Evolutionary conservation across 352 stramenopile genomes (phyloP).

Genomic region (Pseudoperonospora humuli): DNA sequence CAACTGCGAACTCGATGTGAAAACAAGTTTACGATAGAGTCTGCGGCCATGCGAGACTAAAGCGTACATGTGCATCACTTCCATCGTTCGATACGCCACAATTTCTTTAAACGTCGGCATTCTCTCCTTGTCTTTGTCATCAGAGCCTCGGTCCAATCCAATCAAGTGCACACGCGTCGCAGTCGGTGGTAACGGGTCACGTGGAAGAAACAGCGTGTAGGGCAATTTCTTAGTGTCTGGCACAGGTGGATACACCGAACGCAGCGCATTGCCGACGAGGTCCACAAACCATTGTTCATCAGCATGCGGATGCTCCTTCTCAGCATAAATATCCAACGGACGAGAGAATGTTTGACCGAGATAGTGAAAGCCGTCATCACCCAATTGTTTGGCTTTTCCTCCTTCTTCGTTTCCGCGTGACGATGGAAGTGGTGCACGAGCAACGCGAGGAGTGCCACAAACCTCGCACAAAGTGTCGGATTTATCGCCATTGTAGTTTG

Average conservation of each 20-base stretch:
- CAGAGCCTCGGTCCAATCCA: constrained; percentile 55
- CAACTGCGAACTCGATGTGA: constrained; percentile 93
- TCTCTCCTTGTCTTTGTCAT: constrained; percentile 73
- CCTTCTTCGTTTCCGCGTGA: constrained; percentile 9
- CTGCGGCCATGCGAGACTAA: constrained; percentile 94
- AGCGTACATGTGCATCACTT: constrained; percentile 95
- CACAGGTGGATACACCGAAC: constrained; percentile 61
- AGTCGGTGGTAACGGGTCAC: constrained; percentile 34
- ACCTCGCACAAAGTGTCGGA: constrained; percentile 70
- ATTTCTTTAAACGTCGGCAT: constrained; percentile 96
- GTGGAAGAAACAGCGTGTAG: constrained; percentile 66
- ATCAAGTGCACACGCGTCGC: constrained; percentile 50
- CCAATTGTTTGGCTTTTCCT: constrained; percentile 20
- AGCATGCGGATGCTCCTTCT: constrained; percentile 55
- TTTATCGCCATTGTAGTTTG: constrained; percentile 84
- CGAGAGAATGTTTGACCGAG: constrained; percentile 55
- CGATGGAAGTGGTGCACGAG: constrained; percentile 12
- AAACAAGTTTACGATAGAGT: constrained; percentile 95
- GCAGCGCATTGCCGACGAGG: constrained; percentile 49
- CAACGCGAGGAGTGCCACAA: constrained; percentile 48
- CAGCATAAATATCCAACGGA: constrained; percentile 71
- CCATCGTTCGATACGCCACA: constrained; percentile 86
- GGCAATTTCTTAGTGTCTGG: constrained; percentile 76
- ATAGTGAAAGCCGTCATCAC: constrained; percentile 48
- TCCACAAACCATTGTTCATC: constrained; percentile 73